Base-by-base conservation (phyloP, 768 basidiomycete species). In the Lactarius trivialis region DNA sequence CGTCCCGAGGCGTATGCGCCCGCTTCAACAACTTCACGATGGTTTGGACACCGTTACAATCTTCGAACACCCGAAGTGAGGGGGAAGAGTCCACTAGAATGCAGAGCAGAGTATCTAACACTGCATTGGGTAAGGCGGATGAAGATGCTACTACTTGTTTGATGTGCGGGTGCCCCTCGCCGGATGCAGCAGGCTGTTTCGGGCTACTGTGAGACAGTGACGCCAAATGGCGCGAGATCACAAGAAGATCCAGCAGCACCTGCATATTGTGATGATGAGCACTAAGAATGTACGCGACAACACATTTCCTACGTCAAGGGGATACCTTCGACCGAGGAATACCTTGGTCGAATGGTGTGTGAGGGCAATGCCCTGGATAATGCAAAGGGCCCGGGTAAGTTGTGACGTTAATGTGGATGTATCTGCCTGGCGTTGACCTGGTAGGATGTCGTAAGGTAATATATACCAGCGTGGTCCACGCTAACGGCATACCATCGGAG, bases 11-110 rank as follows among this genome's bases (percentile, higher is more conserved):
- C 8, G 91, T 91, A 8, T 84, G 86, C 1, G 88, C 86, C 51
- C 91, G 80, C 71, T 98, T 98, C 39, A 97, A 78, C 33, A 93
- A 84, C 70, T 86, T 89, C n/a, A 94, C 91, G 7, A 96, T 81
- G 0, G 82, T 81, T 64, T 91, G 91, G 2, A 93, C 81, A 2
- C 95, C 95, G 58, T 79, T 82, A 32, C 79, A 78, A 19, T 82
- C 80, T 73, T 98, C 95, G 65, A 97, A 95, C 0, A 76, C 78
- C 26, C 95, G 84, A 15, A 94, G 73, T 7, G 91, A 85, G 7
- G 73, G 67, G 0, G 91, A 81, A 1, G 89, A 85, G 71, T 98
- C 95, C 15, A 96, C 95, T n/a, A 98, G 78, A 33, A 93, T 79
- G 66, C 91, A 93, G 19, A 94, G 77, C 5, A 98, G 74, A 0